Conservation (phyloP, 768 basidiomycete species). For the Lentinula guzmanii region DNA sequence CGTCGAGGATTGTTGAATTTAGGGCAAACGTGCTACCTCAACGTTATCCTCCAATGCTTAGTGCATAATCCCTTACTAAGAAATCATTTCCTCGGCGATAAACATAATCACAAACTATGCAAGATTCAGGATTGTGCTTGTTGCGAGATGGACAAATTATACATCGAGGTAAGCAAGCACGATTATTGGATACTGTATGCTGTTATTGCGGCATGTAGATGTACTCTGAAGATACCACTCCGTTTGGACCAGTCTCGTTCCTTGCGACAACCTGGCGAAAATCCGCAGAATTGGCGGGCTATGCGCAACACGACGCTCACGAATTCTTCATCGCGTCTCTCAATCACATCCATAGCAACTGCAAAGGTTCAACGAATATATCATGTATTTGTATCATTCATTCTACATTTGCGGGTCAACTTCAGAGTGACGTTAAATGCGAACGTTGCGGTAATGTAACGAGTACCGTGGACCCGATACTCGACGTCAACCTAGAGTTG, state of each 20-base stretch:
- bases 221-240: conserved; percentile 48
- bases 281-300: conserved; percentile 79
- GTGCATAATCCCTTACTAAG: conserved; percentile 86
- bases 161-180: conserved; percentile 48
- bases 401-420: conserved; percentile 77
- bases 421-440: conserved; percentile 88
- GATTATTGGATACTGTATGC: neutral
- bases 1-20: conserved; percentile 84
- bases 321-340: conserved; percentile 80
- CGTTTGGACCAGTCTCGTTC: conserved; percentile 80
- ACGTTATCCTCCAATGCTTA: conserved; percentile 85
- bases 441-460: conserved; percentile 77
- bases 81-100: conserved; percentile 86
- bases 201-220: conserved; percentile 28
- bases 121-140: conserved; percentile 72
- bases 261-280: conserved; percentile 80
- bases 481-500: conserved; percentile 87
- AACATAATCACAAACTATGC: conserved; percentile 73
- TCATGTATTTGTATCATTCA: conserved; percentile 91
- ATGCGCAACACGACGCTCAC: conserved; percentile 93
- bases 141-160: conserved; percentile 90
- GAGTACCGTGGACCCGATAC: conserved; percentile 79
- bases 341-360: conserved; percentile 82
- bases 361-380: conserved; percentile 66
- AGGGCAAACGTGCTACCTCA: conserved; percentile 92